Percentiles rank a stretch among this genome's conserved stretches.
phyloP scores from a whole-genome alignment of 202 grass and related monocot genomes.

The Setaria italica region DNA sequence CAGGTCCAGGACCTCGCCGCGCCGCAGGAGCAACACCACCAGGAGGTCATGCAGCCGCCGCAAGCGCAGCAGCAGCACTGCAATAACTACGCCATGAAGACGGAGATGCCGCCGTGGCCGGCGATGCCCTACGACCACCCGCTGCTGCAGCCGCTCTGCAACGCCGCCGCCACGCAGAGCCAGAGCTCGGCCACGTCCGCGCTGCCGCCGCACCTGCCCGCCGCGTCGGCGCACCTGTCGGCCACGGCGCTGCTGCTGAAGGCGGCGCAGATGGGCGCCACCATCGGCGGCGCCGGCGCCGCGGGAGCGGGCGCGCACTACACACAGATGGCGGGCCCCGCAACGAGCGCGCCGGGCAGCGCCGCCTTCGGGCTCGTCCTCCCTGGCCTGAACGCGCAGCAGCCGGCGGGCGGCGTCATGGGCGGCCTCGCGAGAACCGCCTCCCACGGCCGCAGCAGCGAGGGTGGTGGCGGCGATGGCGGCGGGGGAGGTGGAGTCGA shows the following conservation, averaged over 20 bases:
- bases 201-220: neutral
- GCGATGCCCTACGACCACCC: slow-evolving; percentile 43
- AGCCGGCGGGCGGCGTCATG: slow-evolving; percentile 12
- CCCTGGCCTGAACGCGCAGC: slow-evolving; percentile 48
- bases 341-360: slow-evolving; percentile 36
- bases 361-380: slow-evolving; percentile 57
- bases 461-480: slow-evolving; percentile 17
- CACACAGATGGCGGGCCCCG: slow-evolving; percentile 55
- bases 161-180: slow-evolving; percentile 22
- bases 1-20: slow-evolving; percentile 45
- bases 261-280: slow-evolving; percentile 91
- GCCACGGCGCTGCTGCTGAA: slow-evolving; percentile 91
- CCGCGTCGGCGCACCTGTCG: slow-evolving; percentile 62
- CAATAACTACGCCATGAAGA: slow-evolving; percentile 50
- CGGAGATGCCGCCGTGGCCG: slow-evolving; percentile 57
- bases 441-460: slow-evolving; percentile 49
- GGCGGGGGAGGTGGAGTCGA: slow-evolving; percentile 38
- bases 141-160: slow-evolving; percentile 47
- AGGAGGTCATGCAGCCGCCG: slow-evolving; percentile 45
- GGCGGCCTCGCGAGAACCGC: no score
- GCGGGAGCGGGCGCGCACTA: slow-evolving; percentile 24
- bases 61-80: slow-evolving; percentile 35
- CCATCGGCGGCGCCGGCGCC: slow-evolving; percentile 42
- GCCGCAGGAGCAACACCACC: slow-evolving; percentile 44
- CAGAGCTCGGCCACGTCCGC: slow-evolving; percentile 43